phyloP scores from a whole-genome alignment of 2,329 filamentous ascomycete species.

The Ceratocystiopsis minuta region DNA sequence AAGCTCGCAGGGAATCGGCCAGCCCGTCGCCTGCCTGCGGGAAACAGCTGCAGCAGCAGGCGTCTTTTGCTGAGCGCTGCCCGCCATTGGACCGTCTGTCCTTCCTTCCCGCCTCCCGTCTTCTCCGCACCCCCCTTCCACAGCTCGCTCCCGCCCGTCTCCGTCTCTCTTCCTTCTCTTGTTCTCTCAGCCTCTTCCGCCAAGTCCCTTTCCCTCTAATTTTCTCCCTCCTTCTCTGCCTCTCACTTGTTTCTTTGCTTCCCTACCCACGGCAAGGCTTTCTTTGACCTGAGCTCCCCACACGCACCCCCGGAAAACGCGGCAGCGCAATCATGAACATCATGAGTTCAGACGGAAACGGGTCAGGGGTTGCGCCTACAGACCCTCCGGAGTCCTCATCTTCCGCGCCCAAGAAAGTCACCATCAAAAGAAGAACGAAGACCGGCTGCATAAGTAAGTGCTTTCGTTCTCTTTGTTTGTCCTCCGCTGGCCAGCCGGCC shows the following conservation, averaged over 20 bases:
- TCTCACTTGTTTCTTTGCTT: background rate
- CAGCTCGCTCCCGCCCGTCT: background rate
- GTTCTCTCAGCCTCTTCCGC: background rate
- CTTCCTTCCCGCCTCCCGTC: too few species aligned
- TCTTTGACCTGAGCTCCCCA: background rate
- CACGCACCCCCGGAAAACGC: too few species aligned
- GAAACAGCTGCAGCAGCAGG: too few species aligned
- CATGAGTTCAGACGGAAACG: too few species aligned
- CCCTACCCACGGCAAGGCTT: background rate
- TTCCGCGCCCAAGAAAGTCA: slow-evolving; percentile 22
- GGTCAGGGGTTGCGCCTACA: too few species aligned
- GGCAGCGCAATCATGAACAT: too few species aligned
- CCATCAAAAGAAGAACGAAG: slow-evolving; percentile 43
- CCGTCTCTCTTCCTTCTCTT: background rate
- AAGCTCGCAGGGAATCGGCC: too few species aligned
- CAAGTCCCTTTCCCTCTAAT: background rate
- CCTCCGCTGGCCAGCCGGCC: too few species aligned
- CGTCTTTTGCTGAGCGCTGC: too few species aligned
- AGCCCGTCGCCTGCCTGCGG: too few species aligned
- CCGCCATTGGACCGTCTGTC: too few species aligned
- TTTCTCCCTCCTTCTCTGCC: background rate
- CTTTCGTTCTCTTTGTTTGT: slow-evolving; percentile 1
- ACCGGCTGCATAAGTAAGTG: slow-evolving; percentile 75
- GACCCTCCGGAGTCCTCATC: background rate
- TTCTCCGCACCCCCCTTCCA: background rate